Conservation (phyloP, 2,329 filamentous ascomycete genomes). For the Talaromyces amestolkiae region DNA sequence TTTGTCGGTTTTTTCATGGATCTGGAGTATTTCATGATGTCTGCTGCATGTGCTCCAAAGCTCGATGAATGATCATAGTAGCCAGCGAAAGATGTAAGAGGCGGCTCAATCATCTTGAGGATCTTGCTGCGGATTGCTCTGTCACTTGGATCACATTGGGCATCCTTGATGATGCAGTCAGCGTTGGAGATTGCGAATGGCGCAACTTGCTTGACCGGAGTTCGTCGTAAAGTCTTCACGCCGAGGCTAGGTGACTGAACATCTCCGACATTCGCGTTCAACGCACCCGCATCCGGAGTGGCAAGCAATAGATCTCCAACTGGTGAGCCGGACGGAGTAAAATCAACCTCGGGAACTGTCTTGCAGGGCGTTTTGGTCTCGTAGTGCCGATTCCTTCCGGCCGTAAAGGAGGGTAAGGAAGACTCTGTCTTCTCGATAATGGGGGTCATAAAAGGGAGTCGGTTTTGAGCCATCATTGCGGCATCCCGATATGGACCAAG, state of each 20-base stretch:
- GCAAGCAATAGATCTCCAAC: conserved; percentile 55
- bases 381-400: conserved; percentile 56
- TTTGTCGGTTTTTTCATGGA: conserved; percentile 54
- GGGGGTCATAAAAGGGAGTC: conserved; percentile 96
- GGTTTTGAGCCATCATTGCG: conserved; percentile 77
- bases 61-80: conserved; percentile 71
- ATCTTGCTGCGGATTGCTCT: conserved; percentile 72
- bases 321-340: conserved; percentile 31
- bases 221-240: conserved; percentile 36
- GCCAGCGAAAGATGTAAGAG: conserved; percentile 70
- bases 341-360: conserved; percentile 30
- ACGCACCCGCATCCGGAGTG: conserved; percentile 59
- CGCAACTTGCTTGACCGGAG: conserved; percentile 24
- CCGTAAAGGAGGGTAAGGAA: conserved; percentile 65
- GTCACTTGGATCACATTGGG: conserved; percentile 86
- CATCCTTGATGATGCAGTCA: conserved; percentile 73
- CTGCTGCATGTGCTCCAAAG: conserved; percentile 64
- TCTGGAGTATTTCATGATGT: conserved; percentile 81
- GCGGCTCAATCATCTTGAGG: conserved; percentile 68
- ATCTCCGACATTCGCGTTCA: conserved; percentile 47
- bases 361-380: conserved; percentile 76
- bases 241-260: conserved; percentile 35
- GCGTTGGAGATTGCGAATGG: conserved; percentile 28
- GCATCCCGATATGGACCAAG: conserved; percentile 78
- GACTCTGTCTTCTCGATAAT: conserved; percentile 95